phyloP scores from a whole-genome alignment of 345 rosid species.

The Murraya koenigii region DNA sequence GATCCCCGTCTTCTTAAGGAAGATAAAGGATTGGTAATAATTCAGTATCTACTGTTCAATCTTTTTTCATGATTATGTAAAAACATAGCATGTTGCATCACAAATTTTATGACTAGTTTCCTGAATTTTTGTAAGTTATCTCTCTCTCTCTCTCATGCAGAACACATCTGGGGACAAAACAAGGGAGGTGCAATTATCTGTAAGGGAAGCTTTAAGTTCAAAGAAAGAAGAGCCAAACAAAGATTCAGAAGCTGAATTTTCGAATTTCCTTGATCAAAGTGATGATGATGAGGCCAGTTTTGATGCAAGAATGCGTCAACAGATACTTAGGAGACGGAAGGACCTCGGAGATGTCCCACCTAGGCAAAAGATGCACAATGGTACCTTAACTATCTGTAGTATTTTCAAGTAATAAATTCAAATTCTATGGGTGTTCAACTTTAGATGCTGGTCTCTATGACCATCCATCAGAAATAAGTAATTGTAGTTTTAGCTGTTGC shows the following conservation, averaged over 20 bases:
- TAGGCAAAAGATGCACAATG: constrained; percentile 44
- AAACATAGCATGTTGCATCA: background rate
- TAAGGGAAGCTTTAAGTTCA: constrained; percentile 71
- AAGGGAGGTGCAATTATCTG: constrained; percentile 68
- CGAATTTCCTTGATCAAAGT: constrained; percentile 33
- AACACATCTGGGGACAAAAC: constrained; percentile 44
- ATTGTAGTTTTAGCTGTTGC: background rate
- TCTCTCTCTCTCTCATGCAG: constrained; percentile 33
- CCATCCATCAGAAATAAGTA: constrained; percentile 3
- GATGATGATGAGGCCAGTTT: constrained; percentile 69
- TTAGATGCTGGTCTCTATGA: background rate
- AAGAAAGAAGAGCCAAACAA: constrained; percentile 55
- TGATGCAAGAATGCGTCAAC: constrained; percentile 86
- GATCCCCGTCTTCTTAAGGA: constrained; percentile 90
- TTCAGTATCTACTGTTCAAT: background rate
- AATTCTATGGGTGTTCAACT: background rate
- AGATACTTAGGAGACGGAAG: constrained; percentile 60
- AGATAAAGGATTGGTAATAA: constrained; percentile 54
- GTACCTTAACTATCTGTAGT: constrained; percentile 25
- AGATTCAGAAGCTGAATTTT: constrained; percentile 40
- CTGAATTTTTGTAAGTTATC: background rate
- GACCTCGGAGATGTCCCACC: constrained; percentile 60
- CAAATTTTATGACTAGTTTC: background rate
- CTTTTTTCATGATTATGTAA: background rate
- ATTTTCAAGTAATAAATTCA: constrained; percentile 2